Conservation (phyloP, 495 filamentous ascomycete species). For the Podospora bellae-mahoneyi region DNA sequence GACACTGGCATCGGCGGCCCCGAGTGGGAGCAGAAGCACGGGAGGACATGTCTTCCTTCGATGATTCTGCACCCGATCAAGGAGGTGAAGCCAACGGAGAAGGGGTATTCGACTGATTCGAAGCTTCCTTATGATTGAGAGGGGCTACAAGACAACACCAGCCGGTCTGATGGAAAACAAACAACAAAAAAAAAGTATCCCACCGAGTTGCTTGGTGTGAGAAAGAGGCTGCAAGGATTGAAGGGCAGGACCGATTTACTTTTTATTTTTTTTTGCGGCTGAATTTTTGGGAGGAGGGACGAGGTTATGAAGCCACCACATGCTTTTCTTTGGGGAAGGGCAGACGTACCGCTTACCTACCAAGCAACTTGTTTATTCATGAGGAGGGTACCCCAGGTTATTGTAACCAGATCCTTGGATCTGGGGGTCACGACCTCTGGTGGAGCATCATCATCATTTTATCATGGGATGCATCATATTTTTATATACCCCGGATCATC, state of each 20-base stretch:
- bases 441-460: too few species aligned
- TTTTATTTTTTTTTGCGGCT: background rate
- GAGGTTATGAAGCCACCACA: background rate
- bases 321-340: background rate
- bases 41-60: conserved; percentile 53
- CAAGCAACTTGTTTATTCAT: too few species aligned
- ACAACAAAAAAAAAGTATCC: background rate
- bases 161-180: conserved; percentile 4
- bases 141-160: background rate
- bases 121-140: conserved; percentile 26
- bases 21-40: conserved; percentile 52
- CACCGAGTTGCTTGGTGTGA: background rate
- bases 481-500: background rate
- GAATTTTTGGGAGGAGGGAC: background rate
- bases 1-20: conserved; percentile 48
- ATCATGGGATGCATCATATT: too few species aligned
- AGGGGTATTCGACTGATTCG: conserved; percentile 36
- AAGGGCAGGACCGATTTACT: background rate
- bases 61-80: conserved; percentile 57
- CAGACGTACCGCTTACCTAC: background rate
- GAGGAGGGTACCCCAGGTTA: too few species aligned
- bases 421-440: too few species aligned
- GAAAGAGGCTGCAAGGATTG: background rate
- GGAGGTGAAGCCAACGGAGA: conserved; percentile 43
- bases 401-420: too few species aligned